Conservation (phyloP, 768 basidiomycete genomes). For the Daedaleopsis sinensis region DNA sequence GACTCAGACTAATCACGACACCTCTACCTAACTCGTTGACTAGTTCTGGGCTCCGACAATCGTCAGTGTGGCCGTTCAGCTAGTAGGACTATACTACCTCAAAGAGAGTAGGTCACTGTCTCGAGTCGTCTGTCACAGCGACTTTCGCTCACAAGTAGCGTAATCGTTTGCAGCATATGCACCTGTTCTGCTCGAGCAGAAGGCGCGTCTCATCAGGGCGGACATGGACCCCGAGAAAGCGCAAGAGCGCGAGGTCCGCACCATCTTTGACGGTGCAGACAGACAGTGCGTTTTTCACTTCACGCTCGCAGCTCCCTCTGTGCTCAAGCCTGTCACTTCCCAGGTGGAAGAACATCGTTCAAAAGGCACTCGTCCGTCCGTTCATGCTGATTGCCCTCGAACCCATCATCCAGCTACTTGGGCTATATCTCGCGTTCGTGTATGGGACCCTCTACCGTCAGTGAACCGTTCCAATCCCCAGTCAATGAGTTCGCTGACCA, state of each 20-base stretch:
- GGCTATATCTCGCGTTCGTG: conserved; percentile 68
- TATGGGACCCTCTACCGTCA: conserved; percentile 64
- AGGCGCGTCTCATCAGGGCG: conserved; percentile 50
- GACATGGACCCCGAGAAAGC: conserved; percentile 49
- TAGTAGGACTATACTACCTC: conserved; percentile 57
- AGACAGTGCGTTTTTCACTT: conserved; percentile 32
- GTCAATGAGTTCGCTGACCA: neutral
- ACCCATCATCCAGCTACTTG: conserved; percentile 71
- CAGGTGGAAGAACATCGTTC: conserved; percentile 58
- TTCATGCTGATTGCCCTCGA: conserved; percentile 63
- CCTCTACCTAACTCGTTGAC: neutral
- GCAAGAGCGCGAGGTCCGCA: conserved; percentile 41
- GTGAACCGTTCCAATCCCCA: conserved; percentile 23
- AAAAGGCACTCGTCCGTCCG: conserved; percentile 61
- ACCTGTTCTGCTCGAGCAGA: conserved; percentile 46
- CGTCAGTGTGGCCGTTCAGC: conserved; percentile 53
- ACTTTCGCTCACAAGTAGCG: neutral
- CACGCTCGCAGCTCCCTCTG: neutral
- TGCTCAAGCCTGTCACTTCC: too few relatives aligned
- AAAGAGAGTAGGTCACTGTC: conserved; percentile 56
- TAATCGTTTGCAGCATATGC: conserved; percentile 28
- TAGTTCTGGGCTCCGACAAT: conserved; percentile 73
- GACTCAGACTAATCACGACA: neutral
- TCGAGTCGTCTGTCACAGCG: neutral
- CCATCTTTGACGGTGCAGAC: conserved; percentile 47